Conservation (phyloP, 257 asterid species). For the Dorcoceras hygrometricum region DNA sequence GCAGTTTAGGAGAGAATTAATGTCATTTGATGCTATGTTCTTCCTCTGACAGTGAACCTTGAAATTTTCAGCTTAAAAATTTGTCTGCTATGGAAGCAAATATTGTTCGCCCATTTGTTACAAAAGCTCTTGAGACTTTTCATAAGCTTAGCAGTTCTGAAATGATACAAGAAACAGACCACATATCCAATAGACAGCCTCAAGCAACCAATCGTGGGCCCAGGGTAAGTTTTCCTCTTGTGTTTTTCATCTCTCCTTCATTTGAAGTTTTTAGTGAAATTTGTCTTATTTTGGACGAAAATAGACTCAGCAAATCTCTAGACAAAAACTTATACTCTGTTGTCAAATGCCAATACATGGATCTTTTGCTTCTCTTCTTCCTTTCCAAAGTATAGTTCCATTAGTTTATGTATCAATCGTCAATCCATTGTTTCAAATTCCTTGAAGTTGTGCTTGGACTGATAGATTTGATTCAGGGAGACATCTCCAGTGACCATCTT, state of each 20-base stretch:
- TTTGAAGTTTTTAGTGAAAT: background rate
- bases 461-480: too few relatives aligned
- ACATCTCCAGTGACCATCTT: too few relatives aligned
- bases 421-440: too few relatives aligned
- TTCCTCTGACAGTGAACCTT: constrained; percentile 19
- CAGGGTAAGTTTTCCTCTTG: constrained; percentile 49
- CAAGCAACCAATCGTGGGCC: constrained; percentile 70
- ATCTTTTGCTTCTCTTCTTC: constrained; percentile 12
- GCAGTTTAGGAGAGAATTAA: too few relatives aligned
- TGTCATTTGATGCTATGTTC: background rate
- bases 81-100: constrained; percentile 97
- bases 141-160: constrained; percentile 71
- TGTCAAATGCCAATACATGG: constrained; percentile 2
- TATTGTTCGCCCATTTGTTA: constrained; percentile 84
- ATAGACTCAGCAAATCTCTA: background rate
- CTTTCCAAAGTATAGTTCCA: background rate
- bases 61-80: constrained; percentile 67
- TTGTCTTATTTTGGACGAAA: background rate
- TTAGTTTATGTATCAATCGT: too few relatives aligned
- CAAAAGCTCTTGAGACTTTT: constrained; percentile 76
- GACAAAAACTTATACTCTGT: background rate
- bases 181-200: constrained; percentile 56
- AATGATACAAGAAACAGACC: constrained; percentile 66
- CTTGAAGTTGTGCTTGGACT: background rate
- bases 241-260: constrained; percentile 3